phyloP scores from a whole-genome alignment of 1,284 basidiomycete species.

The Fomitopsis schrenkii region DNA sequence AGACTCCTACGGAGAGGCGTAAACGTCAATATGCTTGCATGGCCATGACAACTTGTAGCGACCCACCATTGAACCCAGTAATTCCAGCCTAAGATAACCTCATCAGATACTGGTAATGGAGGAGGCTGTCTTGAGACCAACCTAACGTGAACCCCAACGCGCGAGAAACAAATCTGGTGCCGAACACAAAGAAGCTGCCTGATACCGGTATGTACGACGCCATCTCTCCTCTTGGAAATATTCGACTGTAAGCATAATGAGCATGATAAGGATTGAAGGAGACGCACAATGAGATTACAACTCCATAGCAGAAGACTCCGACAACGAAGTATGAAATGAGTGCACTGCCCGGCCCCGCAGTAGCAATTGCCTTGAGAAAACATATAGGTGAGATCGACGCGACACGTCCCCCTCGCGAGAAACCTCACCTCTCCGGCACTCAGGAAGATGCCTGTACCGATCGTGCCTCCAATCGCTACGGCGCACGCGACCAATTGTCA shows the following conservation, averaged over 20 bases:
- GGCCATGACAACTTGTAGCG: background rate
- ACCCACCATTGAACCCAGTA: constrained; percentile 52
- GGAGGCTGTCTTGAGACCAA: background rate
- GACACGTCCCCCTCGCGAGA: too few relatives aligned
- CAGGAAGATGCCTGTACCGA: constrained; percentile 52
- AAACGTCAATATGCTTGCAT: background rate
- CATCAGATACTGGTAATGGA: too few relatives aligned
- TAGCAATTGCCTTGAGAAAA: constrained; percentile 31
- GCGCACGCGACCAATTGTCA: background rate
- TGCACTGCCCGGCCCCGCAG: constrained; percentile 47
- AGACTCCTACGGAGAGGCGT: constrained; percentile 26
- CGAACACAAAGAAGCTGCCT: constrained; percentile 48
- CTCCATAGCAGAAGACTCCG: constrained; percentile 49
- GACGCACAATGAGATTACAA: constrained; percentile 45
- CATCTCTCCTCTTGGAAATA: too few relatives aligned
- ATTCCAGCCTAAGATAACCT: constrained; percentile 38
- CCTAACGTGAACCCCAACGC: constrained; percentile 28
- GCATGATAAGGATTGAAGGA: background rate
- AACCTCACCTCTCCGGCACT: constrained; percentile 42
- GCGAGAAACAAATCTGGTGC: constrained; percentile 27
- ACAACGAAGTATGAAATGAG: constrained; percentile 46
- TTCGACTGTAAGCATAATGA: constrained; percentile 35
- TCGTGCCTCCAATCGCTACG: constrained; percentile 42
- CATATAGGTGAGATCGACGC: background rate
- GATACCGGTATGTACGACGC: constrained; percentile 45